Conservation (phyloP, 345 rosid genomes). For the Erucastrum elatum region DNA sequence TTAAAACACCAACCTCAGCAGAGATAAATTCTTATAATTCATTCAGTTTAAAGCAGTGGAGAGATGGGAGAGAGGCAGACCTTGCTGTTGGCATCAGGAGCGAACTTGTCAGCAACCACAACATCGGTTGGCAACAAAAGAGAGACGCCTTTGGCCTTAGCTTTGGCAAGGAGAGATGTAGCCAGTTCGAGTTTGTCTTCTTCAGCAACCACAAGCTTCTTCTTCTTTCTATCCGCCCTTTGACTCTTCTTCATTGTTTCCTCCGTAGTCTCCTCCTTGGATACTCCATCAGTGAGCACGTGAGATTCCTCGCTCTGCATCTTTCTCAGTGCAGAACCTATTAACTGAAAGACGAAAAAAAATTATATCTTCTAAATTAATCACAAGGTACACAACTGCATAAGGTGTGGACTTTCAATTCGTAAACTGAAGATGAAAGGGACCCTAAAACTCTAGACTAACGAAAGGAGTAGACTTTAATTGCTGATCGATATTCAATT, state of each 20-base stretch:
- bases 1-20: too few species aligned
- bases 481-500: neutral
- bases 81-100: slow-evolving; percentile 86
- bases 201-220: slow-evolving; percentile 48
- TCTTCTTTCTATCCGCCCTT: slow-evolving; percentile 39
- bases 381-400: neutral
- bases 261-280: neutral
- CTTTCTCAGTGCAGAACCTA: slow-evolving; percentile 13
- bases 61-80: slow-evolving; percentile 40
- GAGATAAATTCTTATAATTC: neutral
- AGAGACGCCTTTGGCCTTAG: slow-evolving; percentile 83
- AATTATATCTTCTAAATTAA: neutral
- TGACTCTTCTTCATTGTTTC: slow-evolving; percentile 29
- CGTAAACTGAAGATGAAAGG: neutral
- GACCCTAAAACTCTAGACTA: neutral
- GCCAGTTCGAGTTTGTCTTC: slow-evolving; percentile 88
- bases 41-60: neutral
- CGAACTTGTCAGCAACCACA: slow-evolving; percentile 85
- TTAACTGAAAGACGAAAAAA: neutral
- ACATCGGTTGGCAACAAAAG: slow-evolving; percentile 79
- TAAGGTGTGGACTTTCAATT: slow-evolving; percentile 1
- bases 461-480: neutral
- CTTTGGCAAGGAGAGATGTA: slow-evolving; percentile 72
- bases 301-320: slow-evolving; percentile 32
- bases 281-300: slow-evolving; percentile 1